Percentiles rank a stretch among this genome's conserved stretches.
Conservation (phyloP, 2,329 filamentous ascomycete genomes). For the Botrytis deweyae region DNA sequence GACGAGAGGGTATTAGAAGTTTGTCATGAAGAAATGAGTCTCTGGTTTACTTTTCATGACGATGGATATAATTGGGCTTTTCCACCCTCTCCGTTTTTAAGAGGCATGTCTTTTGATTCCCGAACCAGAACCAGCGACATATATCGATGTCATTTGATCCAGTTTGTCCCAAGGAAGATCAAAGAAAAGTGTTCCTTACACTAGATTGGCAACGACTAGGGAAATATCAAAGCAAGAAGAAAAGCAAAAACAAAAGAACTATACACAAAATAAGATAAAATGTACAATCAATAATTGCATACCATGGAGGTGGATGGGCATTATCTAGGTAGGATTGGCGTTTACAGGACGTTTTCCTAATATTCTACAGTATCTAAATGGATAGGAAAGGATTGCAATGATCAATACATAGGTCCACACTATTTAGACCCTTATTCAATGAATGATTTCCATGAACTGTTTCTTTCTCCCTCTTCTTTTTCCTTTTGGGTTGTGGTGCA, state of each 20-base stretch:
- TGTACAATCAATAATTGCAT: constrained; percentile 16
- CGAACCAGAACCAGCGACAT: not conserved
- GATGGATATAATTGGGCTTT: not conserved
- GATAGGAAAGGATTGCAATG: not conserved
- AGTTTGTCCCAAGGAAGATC: not conserved
- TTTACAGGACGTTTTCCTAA: not conserved
- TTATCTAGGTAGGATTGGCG: not conserved
- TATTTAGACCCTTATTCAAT: not conserved
- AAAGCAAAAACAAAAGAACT: not conserved
- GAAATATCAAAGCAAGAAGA: not conserved
- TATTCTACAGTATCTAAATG: not conserved
- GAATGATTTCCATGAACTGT: not conserved
- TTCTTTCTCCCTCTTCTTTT: not conserved
- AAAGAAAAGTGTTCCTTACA: not conserved
- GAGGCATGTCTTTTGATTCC: not conserved
- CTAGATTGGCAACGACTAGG: too few species aligned
- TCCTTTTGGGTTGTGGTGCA: not conserved
- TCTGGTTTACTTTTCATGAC: not conserved
- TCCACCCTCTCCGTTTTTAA: not conserved
- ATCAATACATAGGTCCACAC: not conserved
- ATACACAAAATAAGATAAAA: not conserved
- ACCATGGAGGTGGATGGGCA: not conserved
- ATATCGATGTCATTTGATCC: not conserved
- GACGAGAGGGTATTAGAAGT: not conserved
- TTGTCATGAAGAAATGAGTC: not conserved